Conservation (phyloP, 305 asterid genomes). For the Solanum hybrid region DNA sequence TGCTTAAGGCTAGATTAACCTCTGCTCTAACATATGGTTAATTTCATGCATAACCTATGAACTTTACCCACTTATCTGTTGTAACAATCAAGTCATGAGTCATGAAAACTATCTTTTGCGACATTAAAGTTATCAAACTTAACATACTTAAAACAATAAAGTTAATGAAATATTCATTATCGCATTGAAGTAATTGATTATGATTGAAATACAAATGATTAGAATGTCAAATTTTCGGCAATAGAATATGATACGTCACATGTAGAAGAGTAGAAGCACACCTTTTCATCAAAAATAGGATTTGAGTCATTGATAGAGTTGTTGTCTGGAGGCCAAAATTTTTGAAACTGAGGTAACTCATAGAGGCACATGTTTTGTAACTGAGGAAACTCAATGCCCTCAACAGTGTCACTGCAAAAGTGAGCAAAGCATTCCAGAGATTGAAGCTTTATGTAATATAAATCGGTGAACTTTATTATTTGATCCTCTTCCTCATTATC, state of each 20-base stretch:
- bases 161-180: not conserved
- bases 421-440: not conserved
- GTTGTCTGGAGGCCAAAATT: not conserved
- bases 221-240: not conserved
- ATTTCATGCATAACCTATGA: not conserved
- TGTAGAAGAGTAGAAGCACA: not conserved
- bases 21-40: not conserved
- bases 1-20: not conserved
- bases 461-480: not conserved
- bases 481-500: not conserved
- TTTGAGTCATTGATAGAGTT: not conserved
- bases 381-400: not conserved
- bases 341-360: not conserved
- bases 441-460: not conserved
- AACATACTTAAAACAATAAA: not conserved
- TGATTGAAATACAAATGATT: not conserved
- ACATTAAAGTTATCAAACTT: not conserved
- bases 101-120: not conserved
- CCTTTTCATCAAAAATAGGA: not conserved
- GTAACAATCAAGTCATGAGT: not conserved
- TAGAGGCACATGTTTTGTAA: not conserved
- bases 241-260: not conserved
- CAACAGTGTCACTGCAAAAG: not conserved
- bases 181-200: not conserved
- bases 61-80: not conserved